Evolutionary conservation across 345 rosid genomes (phyloP), one percentile per base, ranked within the genome.

Genomic region (Eucalyptus grandis): DNA sequence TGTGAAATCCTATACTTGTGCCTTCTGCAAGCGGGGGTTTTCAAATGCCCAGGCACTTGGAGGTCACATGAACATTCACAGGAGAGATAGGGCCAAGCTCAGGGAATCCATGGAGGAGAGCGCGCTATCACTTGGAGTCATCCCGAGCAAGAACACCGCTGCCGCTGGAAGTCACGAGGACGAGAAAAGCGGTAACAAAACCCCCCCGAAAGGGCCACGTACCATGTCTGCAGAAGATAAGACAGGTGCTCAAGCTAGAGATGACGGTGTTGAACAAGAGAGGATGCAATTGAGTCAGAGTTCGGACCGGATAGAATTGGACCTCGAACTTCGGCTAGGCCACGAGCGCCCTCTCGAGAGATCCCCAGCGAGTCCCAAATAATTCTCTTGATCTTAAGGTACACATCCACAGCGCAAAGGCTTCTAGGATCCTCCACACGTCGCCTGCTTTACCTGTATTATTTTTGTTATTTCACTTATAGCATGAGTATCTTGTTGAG

Each of bases 11-110:
- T 95, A 89, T 26, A 88, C 89, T 7, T 95, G 97, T 82, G 83
- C 91, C 77, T 95, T 95, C 87, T 95, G 97, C 94, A 94, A 91
- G 93, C 93, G 91, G 90, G 96, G 95, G 13, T 95, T 95, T 91
- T 92, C 94, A 44, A 95, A 94, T 90, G 97, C 97, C 27, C 97
- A 95, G 77, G 97, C 97, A 19, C 92, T 95, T 4, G 97, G 97
- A 27, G 97, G 97, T 17, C 97, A 95, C 89, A 95, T 95, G 97
- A 95, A 95, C 82, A 91, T 95, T 88, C 97, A 95, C 86, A 90
- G 97, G 88, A 92, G 89, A 90, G 97, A 95, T 89, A 93, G 96
- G 87, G 94, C 95, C 82, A 95, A 91, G 89, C 91, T 89, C 13
- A 91, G 92, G 87, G 90, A 92, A 83, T 91, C 91, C n/a, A 47